Base-by-base conservation (phyloP, 805 yeast species). In the Monosporozyma yasuniensis region DNA sequence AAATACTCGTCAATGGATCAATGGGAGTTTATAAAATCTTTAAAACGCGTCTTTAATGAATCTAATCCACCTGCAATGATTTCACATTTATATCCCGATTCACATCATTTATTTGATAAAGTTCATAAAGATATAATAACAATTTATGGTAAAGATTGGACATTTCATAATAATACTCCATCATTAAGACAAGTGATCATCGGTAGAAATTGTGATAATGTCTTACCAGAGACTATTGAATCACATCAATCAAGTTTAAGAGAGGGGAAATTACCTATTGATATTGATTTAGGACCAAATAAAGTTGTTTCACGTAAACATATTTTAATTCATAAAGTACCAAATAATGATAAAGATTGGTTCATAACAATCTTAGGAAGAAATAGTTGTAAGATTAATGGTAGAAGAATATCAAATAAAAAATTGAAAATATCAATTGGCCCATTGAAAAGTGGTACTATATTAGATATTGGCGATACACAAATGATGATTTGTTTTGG, bases 401-500 rank as follows among this genome's bases (percentile, higher is more conserved):
- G 16, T 3, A 39, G 22, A 21, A 39, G 25, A 7, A 21, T 39
- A 39, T 39, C 42, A 10, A 39, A 39, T 39, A 39, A 39, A 8
- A 39, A 8, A 21, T 39, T 39, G 16, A 19, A 11, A 12, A 21
- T 11, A 19, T 16, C 42, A 11, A 39, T 39, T 39, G 42, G 42
- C 11, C 42, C 42, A 39, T 39, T 93, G 50, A 75, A 76, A 47
- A 83, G 93, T 1, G 99, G 99, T 16, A 84, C 89, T 43, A 81
- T 93, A 12, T 69, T 93, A 52, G 99, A 93, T 60, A 81, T 93
- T 43, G 98, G 98, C 10, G 96, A 96, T 5, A 87, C 96, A 10
- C 98, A 93, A 68, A 93, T 93, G 98, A 90, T 93, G 95, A 91
- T 93, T 63, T 89, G 91, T 34, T 72, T 91, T 55, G 98, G 98